Base-by-base conservation (phyloP, 805 yeast genomes). In the Cyberlindnera japonica region DNA sequence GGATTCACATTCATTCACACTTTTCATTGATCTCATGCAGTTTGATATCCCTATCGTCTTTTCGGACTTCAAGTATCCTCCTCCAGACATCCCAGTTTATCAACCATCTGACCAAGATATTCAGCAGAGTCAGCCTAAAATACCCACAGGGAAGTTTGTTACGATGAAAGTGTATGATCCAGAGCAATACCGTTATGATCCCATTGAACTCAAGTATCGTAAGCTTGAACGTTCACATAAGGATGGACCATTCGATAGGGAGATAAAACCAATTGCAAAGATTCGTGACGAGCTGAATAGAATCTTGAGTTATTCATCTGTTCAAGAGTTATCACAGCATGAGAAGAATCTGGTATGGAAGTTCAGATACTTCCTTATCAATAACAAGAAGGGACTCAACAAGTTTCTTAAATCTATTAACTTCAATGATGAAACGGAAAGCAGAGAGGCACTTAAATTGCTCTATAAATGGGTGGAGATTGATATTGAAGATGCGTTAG, bases 291-390 rank as follows among this genome's bases (percentile, higher is more conserved):
- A 85, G 49, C 70, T 91, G 39, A 71, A 76, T 42, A 70, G 67
- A 33, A 86, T 90, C 5, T 67, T 91, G 38, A 68, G 69, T 18
- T 86, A 81, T 54, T 90, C 96, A 3, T 89, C 96, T 4, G 91
- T 87, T 32, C 85, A 85, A 38, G 84, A 80, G 50, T 67, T 93
- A 34, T 74, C 82, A 6, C 90, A 84, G 37, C 80, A 82, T 55
- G 96, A 91, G 50, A 87, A 84, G 65, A 87, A 88, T 48, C 63
- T 88, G 54, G 72, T 91, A 9, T 91, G 98, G 97, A 86, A 84
- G 60, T 91, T 83, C 62, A 66, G 98, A 39, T 93, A 85, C 63
- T 90, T 81, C 60, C 63, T 85, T 15, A 67, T 84, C n/a, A 74
- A 80, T 38, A 79, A 79, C 51, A 77, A 77, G 54, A 76, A 72